Base-by-base conservation (phyloP, 495 filamentous ascomycete species). In the Daldinia concentrica region DNA sequence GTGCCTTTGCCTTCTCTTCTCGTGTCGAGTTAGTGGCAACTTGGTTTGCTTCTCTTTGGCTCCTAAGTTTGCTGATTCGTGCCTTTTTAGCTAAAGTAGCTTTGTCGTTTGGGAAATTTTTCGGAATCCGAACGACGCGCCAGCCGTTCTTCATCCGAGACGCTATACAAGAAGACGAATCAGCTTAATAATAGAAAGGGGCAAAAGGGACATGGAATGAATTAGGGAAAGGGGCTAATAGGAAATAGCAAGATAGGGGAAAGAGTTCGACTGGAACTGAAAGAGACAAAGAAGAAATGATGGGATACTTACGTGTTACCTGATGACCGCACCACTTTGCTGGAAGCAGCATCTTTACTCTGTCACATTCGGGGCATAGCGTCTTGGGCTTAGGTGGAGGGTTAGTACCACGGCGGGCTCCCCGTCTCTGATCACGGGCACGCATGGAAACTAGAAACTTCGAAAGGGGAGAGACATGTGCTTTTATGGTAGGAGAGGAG, bases 371-470 rank as follows among this genome's bases (percentile, higher is more conserved):
- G 26, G 57, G 57, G 15, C 64, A 68, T 4, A 36, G n/a, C 1
- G 24, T 45, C 30, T 19, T 36, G 14, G 11, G 9, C 12, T 22
- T 29, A 11, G 62, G 57, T 37, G 26, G 50, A 50, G 12, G 15
- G 6, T 34, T 24, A 51, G 36, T 11, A 12, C 52, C 15, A 41
- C 15, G 64, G 64, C 64, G 69, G 67, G 48, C 43, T 32, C 62
- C 69, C 59, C 59, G 64, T 72, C 60, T 72, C 56, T 30, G 59
- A 64, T 68, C 34, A 72, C 60, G 64, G 69, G 69, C 59, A 68
- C 69, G 59, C 27, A 19, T 4, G 15, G 59, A 27, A 43, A 14
- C 62, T 11, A 63, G 32, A 48, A 48, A 24, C 19, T 48, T 11
- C 0, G 43, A 24, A 48, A 48, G 17, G 6, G 43, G 43, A 48